Base-by-base conservation (phyloP, 805 yeast species). In the Wickerhamomyces subpelliculosus region DNA sequence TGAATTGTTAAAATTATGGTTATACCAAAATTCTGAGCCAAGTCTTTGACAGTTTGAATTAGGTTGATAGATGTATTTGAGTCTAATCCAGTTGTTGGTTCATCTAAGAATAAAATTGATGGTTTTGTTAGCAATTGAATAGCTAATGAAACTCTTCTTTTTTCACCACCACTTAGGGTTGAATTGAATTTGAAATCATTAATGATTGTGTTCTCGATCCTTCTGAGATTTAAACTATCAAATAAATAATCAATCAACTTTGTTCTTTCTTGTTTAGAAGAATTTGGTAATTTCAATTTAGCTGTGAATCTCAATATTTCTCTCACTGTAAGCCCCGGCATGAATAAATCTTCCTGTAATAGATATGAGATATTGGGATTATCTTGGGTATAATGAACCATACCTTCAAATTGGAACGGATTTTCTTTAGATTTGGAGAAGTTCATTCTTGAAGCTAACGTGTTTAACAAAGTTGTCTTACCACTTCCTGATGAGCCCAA, bases 401-500 rank as follows among this genome's bases (percentile, higher is more conserved):
- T 50, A 53, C 39, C 46, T 62, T 11, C 61, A 47, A 12, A 75
- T 56, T 4, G 58, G 44, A 2, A 82, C 82, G 5, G 55, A 54
- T 41, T 68, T 12, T 65, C 3, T 40, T 42, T 39, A 76, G 51
- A 10, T 63, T 64, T 23, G 64, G 57, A 11, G 70, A 61, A 9
- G 62, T 55, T 29, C 0, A 67, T 47, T 45, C 83, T 58, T 31
- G 73, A 69, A 0, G 87, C 82, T 24, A 82, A 57, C 1, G 75
- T 74, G 51, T 87, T 87, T 25, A 87, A 62, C 33, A 86, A 54
- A 0, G 95, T 84, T 0, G 95, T 87, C 52, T 87, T 86, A 4
- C 95, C 96, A 4, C 88, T 78, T 0, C 95, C 95, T 0, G 90
- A 81, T 0, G 95, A 94, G 7, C 96, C 96, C 65, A 87, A 77